Percentiles rank a stretch among this genome's conserved stretches.
phyloP scores from a whole-genome alignment of 768 basidiomycete species.

The Suillus alpinus region DNA sequence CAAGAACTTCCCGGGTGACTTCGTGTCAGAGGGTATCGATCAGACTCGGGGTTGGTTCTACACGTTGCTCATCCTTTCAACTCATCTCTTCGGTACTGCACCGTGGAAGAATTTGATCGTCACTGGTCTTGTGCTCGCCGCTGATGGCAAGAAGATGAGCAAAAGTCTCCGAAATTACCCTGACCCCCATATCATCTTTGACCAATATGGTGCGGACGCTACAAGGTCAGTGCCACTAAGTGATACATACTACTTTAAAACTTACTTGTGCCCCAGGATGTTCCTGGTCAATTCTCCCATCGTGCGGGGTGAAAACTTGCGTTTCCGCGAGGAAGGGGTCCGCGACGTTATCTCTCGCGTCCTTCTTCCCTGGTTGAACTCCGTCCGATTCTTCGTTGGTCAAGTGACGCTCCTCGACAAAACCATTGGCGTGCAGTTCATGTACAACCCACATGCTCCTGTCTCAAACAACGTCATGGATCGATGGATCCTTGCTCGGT shows the following conservation, averaged over 20 bases:
- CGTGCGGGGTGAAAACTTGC: slow-evolving; percentile 94
- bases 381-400: slow-evolving; percentile 98
- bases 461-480: slow-evolving; percentile 95
- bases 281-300: slow-evolving; percentile 99
- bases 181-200: slow-evolving; percentile 87
- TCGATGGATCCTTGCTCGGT: slow-evolving; percentile 96
- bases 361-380: slow-evolving; percentile 96
- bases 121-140: slow-evolving; percentile 91
- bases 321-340: slow-evolving; percentile 98
- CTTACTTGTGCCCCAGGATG: slow-evolving; percentile 54
- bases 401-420: slow-evolving; percentile 88
- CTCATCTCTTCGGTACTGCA: slow-evolving; percentile 88
- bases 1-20: slow-evolving; percentile 87
- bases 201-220: slow-evolving; percentile 93
- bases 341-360: slow-evolving; percentile 96
- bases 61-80: slow-evolving; percentile 93
- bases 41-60: slow-evolving; percentile 99
- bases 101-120: slow-evolving; percentile 99
- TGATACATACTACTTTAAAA: background rate
- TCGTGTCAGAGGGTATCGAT: slow-evolving; percentile 97
- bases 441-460: slow-evolving; percentile 83
- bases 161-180: slow-evolving; percentile 97
- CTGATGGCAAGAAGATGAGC: slow-evolving; percentile 99
- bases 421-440: slow-evolving; percentile 70
- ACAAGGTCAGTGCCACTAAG: slow-evolving; percentile 54